Evolutionary conservation across 495 filamentous ascomycete genomes (phyloP), one percentile per base, ranked within the genome.

Genomic region (Hypomontagnella monticulosa): DNA sequence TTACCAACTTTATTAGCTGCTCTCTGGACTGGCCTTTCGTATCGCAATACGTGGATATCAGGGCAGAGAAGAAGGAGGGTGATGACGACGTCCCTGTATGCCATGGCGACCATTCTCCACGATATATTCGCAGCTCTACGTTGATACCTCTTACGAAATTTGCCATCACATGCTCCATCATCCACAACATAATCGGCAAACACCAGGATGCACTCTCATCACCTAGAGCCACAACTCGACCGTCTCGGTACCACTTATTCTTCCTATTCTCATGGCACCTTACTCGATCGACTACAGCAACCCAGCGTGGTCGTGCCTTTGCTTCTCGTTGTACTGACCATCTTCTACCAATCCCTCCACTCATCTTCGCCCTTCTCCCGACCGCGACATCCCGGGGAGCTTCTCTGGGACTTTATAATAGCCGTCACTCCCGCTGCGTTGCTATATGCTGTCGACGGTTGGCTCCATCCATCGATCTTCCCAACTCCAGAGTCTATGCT

Each of bases 321-420:
- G 9, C 37, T 77, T 5, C 30, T 86, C 10, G 68, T 84, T 58
- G 23, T 76, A 49, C 44, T 78, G 11, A 73, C 78, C 23, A 42
- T 81, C 50, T 51, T 82, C 41, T 85, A 84, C 72, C 76, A 78
- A 19, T 66, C 75, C 38, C 63, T 80, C 10, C 65, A 69, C 23
- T 27, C 23, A 63, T 59, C 64, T 56, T 74, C 60, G 2, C 71
- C 38, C 16, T 42, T 70, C 44, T 47, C 46, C 71, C 50, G 73
- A 75, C 58, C 72, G 67, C 74, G 67, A 70, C 61, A 65, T 74
- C 69, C 63, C 43, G 65, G 72, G 38, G 73, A 83, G 42, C 69
- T 85, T n/a, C 44, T 88, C 19, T 93, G 90, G 89, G 85, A 90
- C 72, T 59, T 79, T 19, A 27, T 91, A 5, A 84, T 93, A 44